Base-by-base conservation (phyloP, 2,329 filamentous ascomycete species). In the Penicillium sp. region DNA sequence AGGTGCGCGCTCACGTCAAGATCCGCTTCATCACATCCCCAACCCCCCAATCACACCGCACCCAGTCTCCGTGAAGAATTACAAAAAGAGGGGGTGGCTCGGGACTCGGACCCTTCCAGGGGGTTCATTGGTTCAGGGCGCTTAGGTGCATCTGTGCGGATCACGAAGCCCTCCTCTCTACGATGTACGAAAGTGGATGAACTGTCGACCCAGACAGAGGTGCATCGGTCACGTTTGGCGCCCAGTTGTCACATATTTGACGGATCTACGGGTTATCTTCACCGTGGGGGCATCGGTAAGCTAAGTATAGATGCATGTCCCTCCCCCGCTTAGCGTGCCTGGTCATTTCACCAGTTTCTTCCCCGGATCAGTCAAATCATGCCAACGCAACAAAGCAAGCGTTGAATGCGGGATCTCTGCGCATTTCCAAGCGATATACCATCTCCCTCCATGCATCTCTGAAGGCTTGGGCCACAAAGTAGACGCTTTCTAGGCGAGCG, bases 11-110 rank as follows among this genome's bases (percentile, higher is more conserved):
- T 19, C 39, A 41, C 58, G 58, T 46, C n/a, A 41, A 48, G 58
- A 61, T 64, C 63, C 64, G 59, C 63, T 55, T 54, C 49, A 55
- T 67, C 64, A 64, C 63, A 64, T 64, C 58, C 27, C 43, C 37
- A 5, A 16, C 37, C 47, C 21, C 16, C 64, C 64, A 67, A 67
- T 67, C 63, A 66, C 53, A 55, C 39, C 24, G 33, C 26, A 47
- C 39, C 50, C 43, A 29, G 35, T 45, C 24, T 47, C 58, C 52
- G 59, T 66, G 60, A 61, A 64, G 60, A 62, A 61, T 26, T 24
- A 33, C 45, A 14, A 14, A 43, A 52, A 45, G 59, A 60, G 54
- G 57, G 54, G 56, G 55, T 56, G n/a, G 54, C 52, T 56, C 39
- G 50, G 55, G 44, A 50, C 37, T 41, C 13, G 19, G 22, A n/a